These are phyloP conservation scores for Ganoderma sinense DNA, from an alignment of 1,284 basidiomycete species.

Conservation along the genomic window DNA sequence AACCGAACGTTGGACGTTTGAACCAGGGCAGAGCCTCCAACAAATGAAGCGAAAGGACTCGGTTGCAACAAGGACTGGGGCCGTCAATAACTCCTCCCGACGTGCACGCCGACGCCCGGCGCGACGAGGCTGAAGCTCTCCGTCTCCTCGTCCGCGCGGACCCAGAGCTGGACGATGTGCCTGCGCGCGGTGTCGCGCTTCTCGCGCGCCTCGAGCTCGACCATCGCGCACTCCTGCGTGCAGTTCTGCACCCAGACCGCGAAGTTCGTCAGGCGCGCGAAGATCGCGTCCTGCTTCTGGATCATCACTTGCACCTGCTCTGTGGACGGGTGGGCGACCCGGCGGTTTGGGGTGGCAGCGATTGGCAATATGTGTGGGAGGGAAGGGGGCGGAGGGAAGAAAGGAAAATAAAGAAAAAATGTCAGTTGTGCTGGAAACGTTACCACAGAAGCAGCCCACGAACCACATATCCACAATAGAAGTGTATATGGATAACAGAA, in stretches of 20 bases:
- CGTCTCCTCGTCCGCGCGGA: conserved; percentile 24
- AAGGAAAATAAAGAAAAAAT: neutral
- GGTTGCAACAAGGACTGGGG: too few species aligned
- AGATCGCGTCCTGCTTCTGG: conserved; percentile 36
- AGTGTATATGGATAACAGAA: neutral
- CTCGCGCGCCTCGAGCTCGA: conserved; percentile 29
- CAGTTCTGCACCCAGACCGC: conserved; percentile 37
- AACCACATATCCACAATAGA: neutral
- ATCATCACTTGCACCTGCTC: conserved; percentile 34
- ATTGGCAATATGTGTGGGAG: neutral
- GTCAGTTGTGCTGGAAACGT: neutral
- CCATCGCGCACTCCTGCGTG: conserved; percentile 31
- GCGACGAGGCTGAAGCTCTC: conserved; percentile 24
- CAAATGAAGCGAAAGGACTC: neutral
- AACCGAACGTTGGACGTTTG: too few species aligned
- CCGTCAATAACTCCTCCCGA: neutral
- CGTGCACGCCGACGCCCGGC: conserved; percentile 22
- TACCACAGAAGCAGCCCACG: neutral
- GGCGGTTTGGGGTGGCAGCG: neutral
- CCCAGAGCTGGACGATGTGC: conserved; percentile 34
- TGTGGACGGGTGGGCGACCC: conserved; percentile 7
- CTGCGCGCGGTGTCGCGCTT: conserved; percentile 32
- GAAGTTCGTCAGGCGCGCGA: conserved; percentile 33
- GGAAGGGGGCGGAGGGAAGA: too few species aligned
- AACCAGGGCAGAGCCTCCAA: neutral